Percentiles rank a stretch among this genome's conserved stretches.
Conservation (phyloP, 345 rosid genomes). For the Salix purpurea region DNA sequence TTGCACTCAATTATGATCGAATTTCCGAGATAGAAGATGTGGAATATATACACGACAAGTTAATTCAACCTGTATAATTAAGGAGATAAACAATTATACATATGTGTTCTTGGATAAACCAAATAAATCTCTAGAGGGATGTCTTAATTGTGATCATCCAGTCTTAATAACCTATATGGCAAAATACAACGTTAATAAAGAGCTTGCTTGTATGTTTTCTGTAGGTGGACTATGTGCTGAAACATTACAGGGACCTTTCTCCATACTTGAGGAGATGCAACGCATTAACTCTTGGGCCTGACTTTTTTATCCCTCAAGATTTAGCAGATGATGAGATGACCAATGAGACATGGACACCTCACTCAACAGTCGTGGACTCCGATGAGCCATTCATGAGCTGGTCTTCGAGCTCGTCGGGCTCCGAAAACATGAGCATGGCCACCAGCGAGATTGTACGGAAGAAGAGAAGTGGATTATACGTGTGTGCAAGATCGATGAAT, state of each 20-base stretch:
- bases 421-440: constrained; percentile 34
- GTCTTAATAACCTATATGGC: not conserved
- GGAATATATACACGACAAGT: not conserved
- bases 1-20: not conserved
- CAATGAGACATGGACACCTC: constrained; percentile 40
- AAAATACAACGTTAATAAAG: not conserved
- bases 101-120: not conserved
- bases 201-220: not conserved
- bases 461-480: constrained; percentile 64
- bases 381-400: constrained; percentile 67
- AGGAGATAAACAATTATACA: not conserved
- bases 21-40: not conserved
- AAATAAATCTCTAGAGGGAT: not conserved
- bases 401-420: constrained; percentile 63
- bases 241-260: constrained; percentile 62
- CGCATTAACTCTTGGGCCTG: constrained; percentile 72
- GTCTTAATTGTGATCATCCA: not conserved
- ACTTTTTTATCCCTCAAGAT: constrained; percentile 82
- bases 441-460: constrained; percentile 52
- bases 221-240: constrained; percentile 86
- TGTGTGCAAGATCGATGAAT: constrained; percentile 51
- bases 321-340: constrained; percentile 57
- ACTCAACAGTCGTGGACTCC: constrained; percentile 66
- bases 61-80: not conserved
- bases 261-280: constrained; percentile 65